These are phyloP conservation scores for Trypanosoma vivax DNA, from an alignment of 208 protist species.

Conservation along the genomic window DNA sequence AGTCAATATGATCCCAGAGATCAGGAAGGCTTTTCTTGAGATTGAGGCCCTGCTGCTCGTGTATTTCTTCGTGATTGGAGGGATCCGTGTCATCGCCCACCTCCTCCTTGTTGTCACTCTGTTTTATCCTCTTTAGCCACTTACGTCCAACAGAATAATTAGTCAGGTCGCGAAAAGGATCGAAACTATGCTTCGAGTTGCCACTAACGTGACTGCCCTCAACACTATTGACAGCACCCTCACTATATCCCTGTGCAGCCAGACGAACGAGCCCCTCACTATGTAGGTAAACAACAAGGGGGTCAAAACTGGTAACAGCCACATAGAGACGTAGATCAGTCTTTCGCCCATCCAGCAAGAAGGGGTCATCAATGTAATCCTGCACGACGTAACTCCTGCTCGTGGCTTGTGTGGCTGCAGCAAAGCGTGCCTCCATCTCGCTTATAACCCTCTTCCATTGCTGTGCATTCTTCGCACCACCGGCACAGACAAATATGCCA, in stretches of 20 bases:
- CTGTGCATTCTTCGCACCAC: slow-evolving; percentile 26
- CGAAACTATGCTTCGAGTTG: slow-evolving; percentile 9
- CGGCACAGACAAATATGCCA: slow-evolving; percentile 71
- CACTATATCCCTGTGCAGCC: slow-evolving; percentile 84
- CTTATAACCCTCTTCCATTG: slow-evolving; percentile 46
- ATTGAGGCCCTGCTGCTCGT: slow-evolving; percentile 13
- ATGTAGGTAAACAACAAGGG: slow-evolving; percentile 85
- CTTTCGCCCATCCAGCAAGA: slow-evolving; percentile 91
- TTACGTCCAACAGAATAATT: slow-evolving; percentile 88
- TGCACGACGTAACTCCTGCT: slow-evolving; percentile 86
- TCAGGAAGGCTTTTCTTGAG: slow-evolving; percentile 67
- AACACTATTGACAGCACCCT: not conserved
- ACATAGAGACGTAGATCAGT: slow-evolving; percentile 95
- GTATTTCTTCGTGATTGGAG: not conserved
- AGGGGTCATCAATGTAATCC: slow-evolving; percentile 90
- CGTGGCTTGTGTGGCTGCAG: slow-evolving; percentile 12
- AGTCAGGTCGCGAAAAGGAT: slow-evolving; percentile 84
- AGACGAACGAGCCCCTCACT: slow-evolving; percentile 92
- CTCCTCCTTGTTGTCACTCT: not conserved
- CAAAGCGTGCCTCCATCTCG: slow-evolving; percentile 42
- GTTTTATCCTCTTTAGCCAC: slow-evolving; percentile 14
- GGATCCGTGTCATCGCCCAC: not conserved
- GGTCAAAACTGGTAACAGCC: slow-evolving; percentile 84
- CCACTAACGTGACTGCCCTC: not conserved
- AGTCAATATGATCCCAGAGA: slow-evolving; percentile 56